Base-by-base conservation (phyloP, 305 asterid species). In the Fraxinus angustifolia region DNA sequence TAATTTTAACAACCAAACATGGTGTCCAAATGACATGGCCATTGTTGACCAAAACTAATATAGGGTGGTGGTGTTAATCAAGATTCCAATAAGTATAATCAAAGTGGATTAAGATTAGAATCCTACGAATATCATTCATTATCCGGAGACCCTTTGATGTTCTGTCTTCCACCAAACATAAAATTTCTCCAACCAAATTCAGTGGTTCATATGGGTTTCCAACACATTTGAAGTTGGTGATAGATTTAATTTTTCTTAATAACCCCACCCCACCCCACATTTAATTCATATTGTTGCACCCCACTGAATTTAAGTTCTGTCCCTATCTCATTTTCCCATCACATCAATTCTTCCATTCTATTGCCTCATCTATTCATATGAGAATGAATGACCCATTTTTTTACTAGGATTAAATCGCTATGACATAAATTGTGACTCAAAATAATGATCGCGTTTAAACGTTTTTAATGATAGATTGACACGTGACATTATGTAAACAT, bases 141-240 rank as follows among this genome's bases (percentile, higher is more conserved):
- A 82, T 81, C 62, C 50, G 11, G 8, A 60, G 65, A 75, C 60
- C 21, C 53, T 23, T 23, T 17, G 85, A 56, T 73, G 68, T 82
- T 34, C 16, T 83, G 83, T 81, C 79, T 83, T 79, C 85, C 82
- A 78, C 85, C 78, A 77, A 71, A 38, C 48, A 1, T 31, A 71
- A 16, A 12, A 19, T 14, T 42, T 62, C 23, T 23, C 67, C 36
- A 75, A 56, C 76, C 78, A 84, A 78, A 75, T 80, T 77, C 33
- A 84, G 58, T 77, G 83, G 86, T 76, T 83, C 56, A 53, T 74
- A 56, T 79, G 72, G 83, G 79, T 38, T 80, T 77, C 84, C 80
- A 81, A 83, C 76, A 72, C 62, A 34, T 71, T 79, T 81, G 79
- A 85, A 78, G 86, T 87, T 83, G 93, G 87, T 84, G 88, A 80